These are phyloP conservation scores for Xylaria sp. DNA, from an alignment of 2,329 filamentous ascomycete species.

Conservation along the genomic window DNA sequence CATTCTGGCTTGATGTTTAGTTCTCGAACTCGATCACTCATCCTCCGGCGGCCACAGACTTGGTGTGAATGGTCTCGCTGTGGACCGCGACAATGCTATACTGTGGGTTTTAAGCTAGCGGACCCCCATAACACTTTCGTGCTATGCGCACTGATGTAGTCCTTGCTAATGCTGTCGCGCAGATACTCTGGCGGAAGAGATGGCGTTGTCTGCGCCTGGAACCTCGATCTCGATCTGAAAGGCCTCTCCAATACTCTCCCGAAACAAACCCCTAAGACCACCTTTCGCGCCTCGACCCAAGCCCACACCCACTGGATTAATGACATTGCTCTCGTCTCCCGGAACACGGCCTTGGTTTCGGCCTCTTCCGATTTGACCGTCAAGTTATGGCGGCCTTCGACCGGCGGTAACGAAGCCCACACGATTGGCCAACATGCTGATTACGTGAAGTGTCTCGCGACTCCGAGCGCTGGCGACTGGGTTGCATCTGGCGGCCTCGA, in stretches of 20 bases:
- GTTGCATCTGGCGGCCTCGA: slow-evolving; percentile 93
- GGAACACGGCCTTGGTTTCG: slow-evolving; percentile 80
- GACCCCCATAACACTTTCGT: slow-evolving; percentile 2
- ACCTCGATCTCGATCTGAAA: slow-evolving; percentile 73
- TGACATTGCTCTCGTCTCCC: slow-evolving; percentile 81
- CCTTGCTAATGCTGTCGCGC: slow-evolving; percentile 28
- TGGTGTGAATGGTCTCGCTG: slow-evolving; percentile 91
- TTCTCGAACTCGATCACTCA: slow-evolving; percentile 64
- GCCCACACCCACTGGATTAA: slow-evolving; percentile 98
- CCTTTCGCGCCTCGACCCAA: slow-evolving; percentile 65
- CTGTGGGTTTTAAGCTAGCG: slow-evolving; percentile 65
- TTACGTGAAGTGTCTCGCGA: slow-evolving; percentile 93
- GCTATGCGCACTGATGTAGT: background rate
- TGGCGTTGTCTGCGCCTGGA: slow-evolving; percentile 95
- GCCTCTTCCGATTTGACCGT: slow-evolving; percentile 94
- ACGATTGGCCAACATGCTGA: slow-evolving; percentile 93
- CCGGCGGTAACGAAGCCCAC: slow-evolving; percentile 68
- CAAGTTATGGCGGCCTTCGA: slow-evolving; percentile 85
- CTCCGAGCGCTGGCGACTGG: slow-evolving; percentile 75
- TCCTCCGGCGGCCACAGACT: slow-evolving; percentile 82
- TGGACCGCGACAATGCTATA: slow-evolving; percentile 82
- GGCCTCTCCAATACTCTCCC: slow-evolving; percentile 39
- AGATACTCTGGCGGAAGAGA: slow-evolving; percentile 97
- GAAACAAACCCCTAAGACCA: slow-evolving; percentile 56
- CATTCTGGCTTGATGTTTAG: slow-evolving; percentile 43